A percentile compares a stretch with the other conserved stretches of the same genome.
Conservation (phyloP, 2,329 filamentous ascomycete genomes). For the Scedosporium apiospermum region DNA sequence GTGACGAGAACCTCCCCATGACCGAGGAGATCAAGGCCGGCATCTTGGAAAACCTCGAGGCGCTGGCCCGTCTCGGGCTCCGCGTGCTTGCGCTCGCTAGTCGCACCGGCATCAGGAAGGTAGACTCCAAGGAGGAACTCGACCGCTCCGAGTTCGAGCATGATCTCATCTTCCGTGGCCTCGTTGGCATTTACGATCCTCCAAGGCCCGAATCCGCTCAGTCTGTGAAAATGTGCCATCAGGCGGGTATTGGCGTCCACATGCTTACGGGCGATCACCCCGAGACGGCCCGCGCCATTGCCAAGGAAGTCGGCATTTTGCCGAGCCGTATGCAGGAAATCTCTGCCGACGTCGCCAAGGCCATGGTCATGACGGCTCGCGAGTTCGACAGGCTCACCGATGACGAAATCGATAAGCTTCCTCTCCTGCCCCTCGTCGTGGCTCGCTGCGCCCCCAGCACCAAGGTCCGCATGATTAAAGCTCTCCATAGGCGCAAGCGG, state of each 20-base stretch:
- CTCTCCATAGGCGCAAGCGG: conserved; percentile 53
- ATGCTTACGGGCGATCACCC: conserved; percentile 65
- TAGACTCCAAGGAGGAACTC: conserved; percentile 21
- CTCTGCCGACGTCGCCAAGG: conserved; percentile 39
- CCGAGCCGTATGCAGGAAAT: conserved; percentile 32
- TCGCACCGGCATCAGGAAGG: conserved; percentile 20
- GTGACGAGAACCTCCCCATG: conserved; percentile 33
- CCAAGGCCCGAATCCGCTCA: conserved; percentile 57
- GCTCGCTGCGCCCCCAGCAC: conserved; percentile 62
- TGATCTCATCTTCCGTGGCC: conserved; percentile 54
- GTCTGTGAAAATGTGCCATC: conserved; percentile 47
- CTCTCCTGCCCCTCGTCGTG: conserved; percentile 55
- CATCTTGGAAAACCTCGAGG: conserved; percentile 60
- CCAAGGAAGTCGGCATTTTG: conserved; percentile 68
- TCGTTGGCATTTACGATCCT: conserved; percentile 65
- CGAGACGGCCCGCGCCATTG: conserved; percentile 55
- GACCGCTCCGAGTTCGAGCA: conserved; percentile 49
- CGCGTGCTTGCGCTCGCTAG: conserved; percentile 60
- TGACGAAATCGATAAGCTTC: conserved; percentile 51
- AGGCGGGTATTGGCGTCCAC: conserved; percentile 54
- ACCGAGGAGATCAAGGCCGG: conserved; percentile 42
- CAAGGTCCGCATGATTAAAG: conserved; percentile 67
- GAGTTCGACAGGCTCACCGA: conserved; percentile 56
- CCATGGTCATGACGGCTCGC: conserved; percentile 52
- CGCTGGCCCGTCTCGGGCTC: conserved; percentile 54